phyloP scores from a whole-genome alignment of 2,329 filamentous ascomycete genomes.

The Ceratocystis ficicola region DNA sequence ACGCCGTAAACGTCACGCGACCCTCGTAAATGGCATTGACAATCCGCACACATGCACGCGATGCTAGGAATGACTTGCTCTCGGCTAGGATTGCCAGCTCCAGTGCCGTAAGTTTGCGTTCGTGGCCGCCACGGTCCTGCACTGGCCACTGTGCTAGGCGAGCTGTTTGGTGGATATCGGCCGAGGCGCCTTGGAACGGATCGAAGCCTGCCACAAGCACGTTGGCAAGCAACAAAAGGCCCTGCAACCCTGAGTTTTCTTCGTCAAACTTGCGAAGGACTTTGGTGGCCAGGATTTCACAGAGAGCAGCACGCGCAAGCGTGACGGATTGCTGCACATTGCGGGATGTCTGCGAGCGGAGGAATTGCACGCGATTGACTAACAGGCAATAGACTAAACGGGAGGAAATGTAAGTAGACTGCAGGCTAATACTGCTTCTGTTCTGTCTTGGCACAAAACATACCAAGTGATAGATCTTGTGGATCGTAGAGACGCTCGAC shows the following conservation, averaged over 20 bases:
- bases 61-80: slow-evolving; percentile 54
- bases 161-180: slow-evolving; percentile 37
- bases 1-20: slow-evolving; percentile 57
- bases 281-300: slow-evolving; percentile 55
- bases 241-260: slow-evolving; percentile 49
- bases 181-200: slow-evolving; percentile 21
- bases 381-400: slow-evolving; percentile 54
- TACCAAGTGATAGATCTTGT: slow-evolving; percentile 48
- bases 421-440: neutral
- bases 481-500: slow-evolving; percentile 52
- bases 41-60: slow-evolving; percentile 55
- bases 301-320: slow-evolving; percentile 53
- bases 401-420: slow-evolving; percentile 8
- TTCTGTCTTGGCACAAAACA: slow-evolving; percentile 16
- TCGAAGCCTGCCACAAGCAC: slow-evolving; percentile 30
- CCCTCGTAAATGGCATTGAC: slow-evolving; percentile 60
- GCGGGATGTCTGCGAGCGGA: slow-evolving; percentile 49
- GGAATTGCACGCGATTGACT: slow-evolving; percentile 57
- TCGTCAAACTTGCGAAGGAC: slow-evolving; percentile 57
- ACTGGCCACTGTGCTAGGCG: slow-evolving; percentile 33
- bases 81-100: slow-evolving; percentile 62
- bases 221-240: slow-evolving; percentile 53
- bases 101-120: slow-evolving; percentile 52
- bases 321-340: slow-evolving; percentile 58
- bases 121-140: slow-evolving; percentile 31